Evolutionary conservation across 805 yeast genomes (phyloP), one percentile per base, ranked within the genome.

Genomic region (Ogataea methanolica): DNA sequence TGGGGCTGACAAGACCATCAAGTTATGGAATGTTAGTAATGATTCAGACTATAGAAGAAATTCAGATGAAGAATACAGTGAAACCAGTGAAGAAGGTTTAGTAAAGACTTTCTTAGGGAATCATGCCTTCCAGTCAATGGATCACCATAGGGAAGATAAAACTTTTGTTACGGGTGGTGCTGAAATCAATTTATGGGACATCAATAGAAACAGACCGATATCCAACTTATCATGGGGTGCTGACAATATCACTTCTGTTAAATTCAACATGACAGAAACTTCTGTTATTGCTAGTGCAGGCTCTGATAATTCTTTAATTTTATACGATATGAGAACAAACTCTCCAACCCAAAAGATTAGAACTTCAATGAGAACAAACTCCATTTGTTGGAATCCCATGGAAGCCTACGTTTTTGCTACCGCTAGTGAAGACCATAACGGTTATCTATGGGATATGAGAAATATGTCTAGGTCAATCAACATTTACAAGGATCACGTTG

Each of bases 341-440:
- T 78, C 96, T 2, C 97, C 99, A 14, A 82, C 95, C 5, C 98
- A 95, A 67, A 92, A 91, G 65, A 79, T 92, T 49, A 86, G 85
- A 41, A 87, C 94, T 26, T 72, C 81, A 17, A 74, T 94, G 77
- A 77, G 95, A 59, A 87, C 91, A 17, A 94, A 94, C 66, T 75
- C 92, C 41, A 75, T 94, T 23, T 77, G 90, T 47, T 94, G 98
- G 98, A 94, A 94, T 68, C 99, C 99, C 5, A 88, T 94, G 85
- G 98, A 94, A 67, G 96, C 98, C 1, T 94, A 80, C 70, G 82
- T 86, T 62, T 92, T 94, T 70, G 97, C 91, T 16, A 81, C 88
- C 37, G 98, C 89, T 2, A 81, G 82, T 61, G 99, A 94, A 69
- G 98, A 94, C 71, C 97, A 92, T 67, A 94, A 94, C 65, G 83